Evolutionary conservation across 192 early-diverging fungal species (phyloP).

Genomic region (Coemansia aciculifera): DNA sequence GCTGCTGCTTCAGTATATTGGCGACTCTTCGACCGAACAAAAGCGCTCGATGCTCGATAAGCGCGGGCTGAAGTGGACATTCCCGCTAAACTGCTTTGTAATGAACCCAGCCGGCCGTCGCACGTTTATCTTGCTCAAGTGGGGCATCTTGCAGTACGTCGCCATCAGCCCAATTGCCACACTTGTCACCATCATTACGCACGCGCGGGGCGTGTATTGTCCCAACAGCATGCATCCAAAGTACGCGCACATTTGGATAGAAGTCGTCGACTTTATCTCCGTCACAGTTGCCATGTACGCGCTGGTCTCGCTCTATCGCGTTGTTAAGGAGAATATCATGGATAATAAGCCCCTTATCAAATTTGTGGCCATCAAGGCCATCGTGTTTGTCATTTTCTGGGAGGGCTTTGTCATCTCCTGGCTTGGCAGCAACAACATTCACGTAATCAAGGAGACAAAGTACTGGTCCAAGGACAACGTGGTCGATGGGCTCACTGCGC

Average conservation of each 20-base stretch:
- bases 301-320: constrained; percentile 63
- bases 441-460: constrained; percentile 53
- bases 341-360: constrained; percentile 56
- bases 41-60: constrained; percentile 47
- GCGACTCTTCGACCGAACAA: constrained; percentile 55
- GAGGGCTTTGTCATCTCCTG: constrained; percentile 59
- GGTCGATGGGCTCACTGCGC: constrained; percentile 52
- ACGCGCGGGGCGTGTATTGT: constrained; percentile 65
- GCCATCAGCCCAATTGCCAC: constrained; percentile 63
- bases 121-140: constrained; percentile 62
- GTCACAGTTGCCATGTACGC: constrained; percentile 70
- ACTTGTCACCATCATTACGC: constrained; percentile 61
- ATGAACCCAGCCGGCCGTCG: constrained; percentile 59
- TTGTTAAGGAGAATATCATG: constrained; percentile 59
- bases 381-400: constrained; percentile 69
- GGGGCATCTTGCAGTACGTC: constrained; percentile 72
- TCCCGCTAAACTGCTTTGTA: constrained; percentile 62
- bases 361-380: constrained; percentile 55
- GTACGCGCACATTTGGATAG: constrained; percentile 68
- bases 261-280: constrained; percentile 63
- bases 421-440: constrained; percentile 56
- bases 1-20: constrained; percentile 68
- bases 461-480: constrained; percentile 62
- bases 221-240: constrained; percentile 59
- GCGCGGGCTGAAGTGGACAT: constrained; percentile 57